Evolutionary conservation across 148 eudicot species (phyloP), one percentile per base, ranked within the genome.

Genomic region (Mesembryanthemum crystallinum): DNA sequence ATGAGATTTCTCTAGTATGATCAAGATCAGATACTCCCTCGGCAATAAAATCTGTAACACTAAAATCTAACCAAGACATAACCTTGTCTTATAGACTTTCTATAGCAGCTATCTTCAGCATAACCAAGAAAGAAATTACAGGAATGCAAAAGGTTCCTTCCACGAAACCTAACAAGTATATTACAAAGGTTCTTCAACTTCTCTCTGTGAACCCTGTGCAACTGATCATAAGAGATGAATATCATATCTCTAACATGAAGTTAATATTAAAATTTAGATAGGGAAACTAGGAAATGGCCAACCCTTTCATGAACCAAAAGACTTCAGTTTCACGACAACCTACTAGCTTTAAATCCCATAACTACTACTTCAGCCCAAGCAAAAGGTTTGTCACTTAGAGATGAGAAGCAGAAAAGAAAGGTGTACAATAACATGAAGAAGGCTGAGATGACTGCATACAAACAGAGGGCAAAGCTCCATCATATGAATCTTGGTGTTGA

Each of bases 1-100:
- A 25, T 55, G 63, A 74, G 11, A 65, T 20, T 74, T 74, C 28
- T 45, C 39, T 21, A 25, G 30, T 27, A 27, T 42, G 61, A 58
- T 14, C 5, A 24, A 7, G 1, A 24, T 43, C 32, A 51, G 59
- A 10, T 72, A 7, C 29, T 14, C 24, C 10, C 35, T 57, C 61
- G 14, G 24, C 12, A 55, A 0, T 32, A 13, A 29, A 29, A 28
- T 29, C 12, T 28, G 17, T 29, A 47, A 29, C 27, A 64, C 25
- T 23, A 30, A 64, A 12, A 57, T 11, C 66, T 3, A 47, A 47
- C n/a, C 21, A n/a, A 65, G 49, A 13, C 49, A 37, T 65, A 35
- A 23, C 69, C 69, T 17, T 28, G 25, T n/a, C 12, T 4, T 35
- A 35, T 5, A 24, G 37, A 20, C 69, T 21, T 33, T n/a, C n/a